A percentile compares a stretch with the other conserved stretches of the same genome.
Evolutionary conservation across 2,329 filamentous ascomycete species (phyloP).

Genomic region (Thyridium curvatum): DNA sequence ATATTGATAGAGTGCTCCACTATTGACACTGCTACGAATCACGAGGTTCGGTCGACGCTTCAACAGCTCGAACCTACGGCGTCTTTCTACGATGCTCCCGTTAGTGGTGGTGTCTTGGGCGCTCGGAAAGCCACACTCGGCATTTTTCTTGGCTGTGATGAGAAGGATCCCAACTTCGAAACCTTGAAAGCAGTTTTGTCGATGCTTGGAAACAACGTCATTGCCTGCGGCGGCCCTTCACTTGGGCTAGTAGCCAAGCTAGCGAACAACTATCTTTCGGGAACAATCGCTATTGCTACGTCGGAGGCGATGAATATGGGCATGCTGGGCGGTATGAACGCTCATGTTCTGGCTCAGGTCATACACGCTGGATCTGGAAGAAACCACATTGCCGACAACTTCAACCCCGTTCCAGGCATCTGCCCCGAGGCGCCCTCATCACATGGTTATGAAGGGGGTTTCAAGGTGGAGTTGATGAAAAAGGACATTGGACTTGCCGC

Average conservation of each 20-base stretch:
- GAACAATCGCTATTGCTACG: slow-evolving; percentile 46
- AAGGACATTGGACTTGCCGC: slow-evolving; percentile 51
- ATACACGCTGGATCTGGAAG: too few species aligned
- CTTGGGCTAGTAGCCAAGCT: slow-evolving; percentile 25
- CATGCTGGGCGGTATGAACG: slow-evolving; percentile 45
- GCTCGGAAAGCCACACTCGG: slow-evolving; percentile 20
- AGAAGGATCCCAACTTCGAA: slow-evolving; percentile 25
- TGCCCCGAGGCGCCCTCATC: slow-evolving; percentile 10
- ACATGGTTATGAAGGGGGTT: slow-evolving; percentile 35
- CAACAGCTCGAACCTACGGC: slow-evolving; percentile 5
- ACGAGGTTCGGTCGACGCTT: slow-evolving; percentile 8
- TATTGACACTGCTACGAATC: slow-evolving; percentile 59
- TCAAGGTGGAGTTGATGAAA: slow-evolving; percentile 49
- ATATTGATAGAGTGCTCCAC: slow-evolving; percentile 68
- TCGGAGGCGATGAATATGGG: slow-evolving; percentile 51
- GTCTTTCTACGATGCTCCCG: slow-evolving; percentile 23
- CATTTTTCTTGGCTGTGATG: slow-evolving; percentile 18
- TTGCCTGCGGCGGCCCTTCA: slow-evolving; percentile 44
- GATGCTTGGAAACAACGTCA: slow-evolving; percentile 43
- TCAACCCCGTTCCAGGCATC: slow-evolving; percentile 13
- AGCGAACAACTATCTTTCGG: slow-evolving; percentile 25
- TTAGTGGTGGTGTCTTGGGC: slow-evolving; percentile 20
- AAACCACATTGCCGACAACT: slow-evolving; percentile 10
- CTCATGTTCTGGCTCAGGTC: slow-evolving; percentile 30
- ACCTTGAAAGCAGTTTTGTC: slow-evolving; percentile 31